phyloP scores from a whole-genome alignment of 2,329 filamentous ascomycete genomes.

The Sporothrix euskadiensis region DNA sequence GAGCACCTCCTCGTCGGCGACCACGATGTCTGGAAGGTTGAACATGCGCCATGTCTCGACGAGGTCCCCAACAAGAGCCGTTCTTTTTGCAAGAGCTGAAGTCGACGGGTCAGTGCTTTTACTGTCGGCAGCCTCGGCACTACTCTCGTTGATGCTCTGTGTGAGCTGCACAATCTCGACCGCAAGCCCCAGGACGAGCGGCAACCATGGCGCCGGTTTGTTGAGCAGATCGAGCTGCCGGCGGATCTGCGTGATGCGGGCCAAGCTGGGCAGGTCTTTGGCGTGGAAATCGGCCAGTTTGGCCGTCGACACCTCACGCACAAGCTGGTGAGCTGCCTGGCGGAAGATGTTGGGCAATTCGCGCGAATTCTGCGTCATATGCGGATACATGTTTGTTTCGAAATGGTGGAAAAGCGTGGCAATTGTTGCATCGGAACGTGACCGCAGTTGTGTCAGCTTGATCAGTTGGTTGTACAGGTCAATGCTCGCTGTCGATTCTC shows the following conservation, averaged over 20 bases:
- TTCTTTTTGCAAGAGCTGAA: not conserved
- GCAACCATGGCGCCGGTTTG: slow-evolving; percentile 40
- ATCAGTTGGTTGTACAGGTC: slow-evolving; percentile 38
- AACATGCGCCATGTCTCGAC: slow-evolving; percentile 47
- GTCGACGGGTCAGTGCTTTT: not conserved
- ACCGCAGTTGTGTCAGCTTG: slow-evolving; percentile 37
- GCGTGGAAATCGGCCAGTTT: slow-evolving; percentile 40
- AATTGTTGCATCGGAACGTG: slow-evolving; percentile 29
- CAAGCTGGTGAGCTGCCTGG: slow-evolving; percentile 36
- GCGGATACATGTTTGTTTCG: slow-evolving; percentile 38
- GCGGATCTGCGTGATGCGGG: slow-evolving; percentile 43
- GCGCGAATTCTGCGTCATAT: slow-evolving; percentile 34
- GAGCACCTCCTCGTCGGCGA: slow-evolving; percentile 26
- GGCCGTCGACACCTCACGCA: slow-evolving; percentile 39
- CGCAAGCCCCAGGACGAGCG: slow-evolving; percentile 41
- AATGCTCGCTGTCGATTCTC: slow-evolving; percentile 26
- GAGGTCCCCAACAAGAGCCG: slow-evolving; percentile 43
- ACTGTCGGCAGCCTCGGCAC: not conserved
- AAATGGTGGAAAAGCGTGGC: slow-evolving; percentile 40
- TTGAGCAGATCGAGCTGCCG: slow-evolving; percentile 41
- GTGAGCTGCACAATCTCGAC: slow-evolving; percentile 35
- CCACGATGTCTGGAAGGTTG: slow-evolving; percentile 37
- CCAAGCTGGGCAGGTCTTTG: slow-evolving; percentile 41
- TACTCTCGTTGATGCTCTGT: not conserved
- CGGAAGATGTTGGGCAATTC: slow-evolving; percentile 40